Evolutionary conservation across 1,284 basidiomycete species (phyloP), one percentile per base, ranked within the genome.

Genomic region (Meira nashicola): DNA sequence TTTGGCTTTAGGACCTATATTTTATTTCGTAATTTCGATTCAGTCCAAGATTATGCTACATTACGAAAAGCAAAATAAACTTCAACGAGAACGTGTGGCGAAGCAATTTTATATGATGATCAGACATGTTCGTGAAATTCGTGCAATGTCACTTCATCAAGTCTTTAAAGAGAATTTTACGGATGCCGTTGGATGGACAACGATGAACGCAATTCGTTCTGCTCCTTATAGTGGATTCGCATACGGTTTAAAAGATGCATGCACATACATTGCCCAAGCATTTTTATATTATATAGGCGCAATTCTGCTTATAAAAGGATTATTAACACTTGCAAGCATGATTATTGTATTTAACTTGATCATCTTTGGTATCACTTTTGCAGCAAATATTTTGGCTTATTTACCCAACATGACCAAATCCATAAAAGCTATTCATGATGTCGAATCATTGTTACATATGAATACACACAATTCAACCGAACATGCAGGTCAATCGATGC

Each of bases 361-460:
- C 59, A 86, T 97, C 40, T 97, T 97, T 81, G 87, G 89, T 0
- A 87, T 97, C 62, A 90, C 90, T 2, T 94, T 95, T 66, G 90
- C 90, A 1, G 86, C 87, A 23, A 89, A 92, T 77, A 83, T 92
- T 66, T 87, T 96, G 84, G 84, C 86, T 28, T 93, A 92, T 80
- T 50, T 78, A 25, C 75, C 76, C 0, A 66, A 64, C 6, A 56
- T 73, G 2, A 60, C 63, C 38, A 76, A 74, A 60, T 56, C 64
- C 12, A 54, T 71, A 28, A 62, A 68, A 39, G 92, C 92, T 1
- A 86, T 90, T 0, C 81, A 82, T 39, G 91, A 94, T 77, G 85
- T 94, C 70, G 82, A 87, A 67, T 82, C 83, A 2, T 81, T 94
- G 25, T 80, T 88, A 50, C 79, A 83, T 21, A 84, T 95, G 33